These are phyloP conservation scores for Agrocybe pediades DNA, from an alignment of 768 basidiomycete species.

Conservation along the genomic window DNA sequence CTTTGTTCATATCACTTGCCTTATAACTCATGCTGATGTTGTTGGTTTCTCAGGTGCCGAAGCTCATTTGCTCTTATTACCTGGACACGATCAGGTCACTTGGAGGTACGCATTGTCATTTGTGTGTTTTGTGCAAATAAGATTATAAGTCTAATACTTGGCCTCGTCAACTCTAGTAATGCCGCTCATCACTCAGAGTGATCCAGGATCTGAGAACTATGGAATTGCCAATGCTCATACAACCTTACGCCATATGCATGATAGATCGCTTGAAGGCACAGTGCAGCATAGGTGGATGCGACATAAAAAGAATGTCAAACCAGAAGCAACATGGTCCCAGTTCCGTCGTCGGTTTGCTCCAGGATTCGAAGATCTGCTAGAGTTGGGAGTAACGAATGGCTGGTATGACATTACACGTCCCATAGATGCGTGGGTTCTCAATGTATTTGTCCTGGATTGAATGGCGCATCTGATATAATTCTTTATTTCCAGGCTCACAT, in stretches of 20 bases:
- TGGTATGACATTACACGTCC: slow-evolving; percentile 7
- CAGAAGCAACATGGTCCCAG: slow-evolving; percentile 39
- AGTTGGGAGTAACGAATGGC: slow-evolving; percentile 26
- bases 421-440: slow-evolving; percentile 3
- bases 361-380: slow-evolving; percentile 37
- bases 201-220: slow-evolving; percentile 42
- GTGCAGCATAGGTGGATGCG: slow-evolving; percentile 38
- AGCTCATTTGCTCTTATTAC: too few relatives aligned
- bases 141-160: too few relatives aligned
- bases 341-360: slow-evolving; percentile 31
- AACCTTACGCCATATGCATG: slow-evolving; percentile 34
- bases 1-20: neutral
- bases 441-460: neutral
- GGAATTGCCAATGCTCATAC: slow-evolving; percentile 45
- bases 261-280: slow-evolving; percentile 26
- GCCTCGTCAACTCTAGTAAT: slow-evolving; percentile 30
- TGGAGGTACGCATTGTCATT: too few relatives aligned
- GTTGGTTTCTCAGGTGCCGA: neutral
- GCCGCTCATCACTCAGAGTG: slow-evolving; percentile 43
- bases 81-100: too few relatives aligned
- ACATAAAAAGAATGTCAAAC: slow-evolving; percentile 35
- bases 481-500: slow-evolving; percentile 31
- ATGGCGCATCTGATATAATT: neutral
- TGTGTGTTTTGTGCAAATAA: too few relatives aligned
- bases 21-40: neutral